A percentile compares a stretch with the other conserved stretches of the same genome.
These are phyloP conservation scores for Eleusine indica DNA, from an alignment of 176 grass and related monocot genomes.

Conservation along the genomic window DNA sequence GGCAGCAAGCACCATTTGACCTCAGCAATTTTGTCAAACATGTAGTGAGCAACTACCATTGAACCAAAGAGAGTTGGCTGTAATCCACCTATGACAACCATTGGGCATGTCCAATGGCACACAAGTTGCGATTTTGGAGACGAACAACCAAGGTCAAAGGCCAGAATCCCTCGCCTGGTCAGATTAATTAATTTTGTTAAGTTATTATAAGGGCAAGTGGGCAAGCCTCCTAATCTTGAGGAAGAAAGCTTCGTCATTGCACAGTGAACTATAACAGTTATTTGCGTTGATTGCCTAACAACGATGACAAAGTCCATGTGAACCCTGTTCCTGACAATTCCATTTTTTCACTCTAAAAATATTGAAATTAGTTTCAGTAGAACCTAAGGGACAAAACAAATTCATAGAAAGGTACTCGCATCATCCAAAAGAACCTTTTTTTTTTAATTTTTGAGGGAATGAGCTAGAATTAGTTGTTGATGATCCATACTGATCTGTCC, in stretches of 20 bases:
- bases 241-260: neutral
- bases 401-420: neutral
- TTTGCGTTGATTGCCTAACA: neutral
- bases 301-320: neutral
- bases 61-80: neutral
- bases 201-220: neutral
- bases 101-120: no score
- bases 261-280: neutral
- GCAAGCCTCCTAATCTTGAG: constrained; percentile 8
- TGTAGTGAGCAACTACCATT: neutral
- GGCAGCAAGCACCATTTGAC: neutral
- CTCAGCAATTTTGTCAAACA: constrained; percentile 46
- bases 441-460: no score
- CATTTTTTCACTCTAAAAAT: neutral
- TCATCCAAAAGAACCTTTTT: neutral
- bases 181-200: neutral
- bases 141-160: neutral
- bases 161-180: neutral
- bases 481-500: neutral
- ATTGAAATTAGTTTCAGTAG: neutral
- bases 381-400: neutral
- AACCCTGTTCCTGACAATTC: neutral
- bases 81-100: neutral
- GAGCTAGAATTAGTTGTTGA: neutral
- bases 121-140: constrained; percentile 7